A percentile compares a stretch with the other conserved stretches of the same genome.
Conservation (phyloP, 306 rosid genomes). For the Cercis canadensis region DNA sequence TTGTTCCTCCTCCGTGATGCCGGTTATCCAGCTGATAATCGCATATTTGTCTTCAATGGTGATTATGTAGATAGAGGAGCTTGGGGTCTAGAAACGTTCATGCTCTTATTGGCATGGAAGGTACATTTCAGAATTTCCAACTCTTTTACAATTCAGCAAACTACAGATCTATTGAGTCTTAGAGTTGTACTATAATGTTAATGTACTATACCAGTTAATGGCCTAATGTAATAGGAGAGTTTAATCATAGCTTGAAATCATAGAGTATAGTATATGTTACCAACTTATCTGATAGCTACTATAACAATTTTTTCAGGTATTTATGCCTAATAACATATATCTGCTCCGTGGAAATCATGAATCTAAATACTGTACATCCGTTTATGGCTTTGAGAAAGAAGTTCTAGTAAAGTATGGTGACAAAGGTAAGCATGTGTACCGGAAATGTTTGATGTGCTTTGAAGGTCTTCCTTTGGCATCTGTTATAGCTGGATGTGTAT, state of each 20-base stretch:
- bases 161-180: neutral
- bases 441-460: slow-evolving; percentile 92
- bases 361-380: slow-evolving; percentile 91
- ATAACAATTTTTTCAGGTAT: slow-evolving; percentile 50
- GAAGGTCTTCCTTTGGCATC: slow-evolving; percentile 93
- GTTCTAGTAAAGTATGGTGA: slow-evolving; percentile 77
- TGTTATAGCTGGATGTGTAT: slow-evolving; percentile 71
- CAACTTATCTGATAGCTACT: neutral
- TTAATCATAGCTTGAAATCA: slow-evolving; percentile 23
- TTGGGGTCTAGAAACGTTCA: slow-evolving; percentile 88
- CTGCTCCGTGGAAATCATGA: slow-evolving; percentile 89
- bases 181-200: neutral
- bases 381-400: slow-evolving; percentile 88
- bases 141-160: neutral
- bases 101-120: slow-evolving; percentile 81
- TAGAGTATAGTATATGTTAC: too few species aligned
- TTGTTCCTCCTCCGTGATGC: slow-evolving; percentile 69
- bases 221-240: neutral
- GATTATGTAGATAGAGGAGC: slow-evolving; percentile 95
- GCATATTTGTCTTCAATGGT: slow-evolving; percentile 77
- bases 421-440: slow-evolving; percentile 79
- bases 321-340: slow-evolving; percentile 64
- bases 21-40: slow-evolving; percentile 65
- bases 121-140: slow-evolving; percentile 26
- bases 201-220: slow-evolving; percentile 6